Conservation (phyloP, 768 basidiomycete genomes). For the Hericium erinaceus region DNA sequence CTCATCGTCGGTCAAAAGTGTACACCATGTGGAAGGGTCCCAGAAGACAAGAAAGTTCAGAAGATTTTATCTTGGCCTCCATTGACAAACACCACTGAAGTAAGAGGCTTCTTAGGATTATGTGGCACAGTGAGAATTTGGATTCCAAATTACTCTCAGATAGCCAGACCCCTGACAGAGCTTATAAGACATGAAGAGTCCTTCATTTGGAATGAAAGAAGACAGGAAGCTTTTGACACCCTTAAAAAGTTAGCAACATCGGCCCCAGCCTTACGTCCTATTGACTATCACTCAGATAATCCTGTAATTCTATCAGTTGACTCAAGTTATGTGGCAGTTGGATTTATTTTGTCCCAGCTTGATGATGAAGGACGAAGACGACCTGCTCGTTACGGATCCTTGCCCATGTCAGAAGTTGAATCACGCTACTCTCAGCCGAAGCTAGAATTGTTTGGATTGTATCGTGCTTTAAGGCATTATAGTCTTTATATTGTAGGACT, state of each 20-base stretch:
- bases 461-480: conserved; percentile 2
- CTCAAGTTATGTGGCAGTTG: conserved; percentile 17
- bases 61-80: conserved; percentile 20
- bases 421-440: conserved; percentile 20
- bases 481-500: conserved; percentile 22
- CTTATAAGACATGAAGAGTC: conserved; percentile 14
- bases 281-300: conserved; percentile 12
- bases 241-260: neutral
- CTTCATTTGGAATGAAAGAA: neutral
- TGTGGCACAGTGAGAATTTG: conserved; percentile 14
- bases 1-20: conserved; percentile 30
- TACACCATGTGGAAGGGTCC: conserved; percentile 23
- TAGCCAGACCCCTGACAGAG: conserved; percentile 11
- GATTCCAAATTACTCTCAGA: conserved; percentile 15
- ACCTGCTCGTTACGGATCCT: conserved; percentile 29
- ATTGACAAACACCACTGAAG: conserved; percentile 11
- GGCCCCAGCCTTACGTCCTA: neutral
- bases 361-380: conserved; percentile 12
- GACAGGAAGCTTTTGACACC: neutral
- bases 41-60: conserved; percentile 17
- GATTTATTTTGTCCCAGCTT: conserved; percentile 21
- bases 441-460: conserved; percentile 20
- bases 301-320: conserved; percentile 19
- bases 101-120: conserved; percentile 19
- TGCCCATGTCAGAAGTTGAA: conserved; percentile 25